Evolutionary conservation across 192 early-diverging fungal genomes (phyloP).

Genomic region (Pilaira anomala): DNA sequence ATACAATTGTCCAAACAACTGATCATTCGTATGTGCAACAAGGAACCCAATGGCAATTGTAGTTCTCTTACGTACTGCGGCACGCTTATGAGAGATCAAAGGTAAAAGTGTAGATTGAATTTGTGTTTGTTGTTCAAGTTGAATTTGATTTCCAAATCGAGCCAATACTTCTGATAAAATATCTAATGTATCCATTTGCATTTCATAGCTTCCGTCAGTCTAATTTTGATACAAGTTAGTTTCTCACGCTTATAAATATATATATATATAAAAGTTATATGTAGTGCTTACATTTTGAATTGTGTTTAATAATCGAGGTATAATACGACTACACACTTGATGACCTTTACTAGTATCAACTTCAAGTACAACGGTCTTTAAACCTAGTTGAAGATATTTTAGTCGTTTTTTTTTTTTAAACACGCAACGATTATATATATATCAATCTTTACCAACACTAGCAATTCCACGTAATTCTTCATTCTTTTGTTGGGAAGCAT

Average conservation of each 20-base stretch:
- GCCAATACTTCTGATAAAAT: slow-evolving; percentile 67
- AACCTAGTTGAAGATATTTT: slow-evolving; percentile 19
- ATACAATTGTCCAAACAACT: slow-evolving; percentile 67
- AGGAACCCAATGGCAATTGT: slow-evolving; percentile 64
- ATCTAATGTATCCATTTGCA: slow-evolving; percentile 71
- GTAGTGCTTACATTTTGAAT: slow-evolving; percentile 56
- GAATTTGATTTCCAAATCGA: slow-evolving; percentile 64
- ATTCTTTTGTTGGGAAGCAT: slow-evolving; percentile 52
- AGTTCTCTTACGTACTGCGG: slow-evolving; percentile 78
- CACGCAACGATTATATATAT: no score
- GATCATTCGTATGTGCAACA: slow-evolving; percentile 62
- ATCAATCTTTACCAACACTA: slow-evolving; percentile 71
- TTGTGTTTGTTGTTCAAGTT: slow-evolving; percentile 45
- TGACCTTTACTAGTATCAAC: slow-evolving; percentile 52
- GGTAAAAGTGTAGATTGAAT: slow-evolving; percentile 66
- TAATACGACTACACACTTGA: slow-evolving; percentile 58
- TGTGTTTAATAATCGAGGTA: slow-evolving; percentile 63
- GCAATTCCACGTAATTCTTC: slow-evolving; percentile 81
- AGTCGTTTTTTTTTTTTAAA: no score
- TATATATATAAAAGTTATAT: neutral
- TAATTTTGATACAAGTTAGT: slow-evolving; percentile 20
- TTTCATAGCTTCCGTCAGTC: slow-evolving; percentile 48
- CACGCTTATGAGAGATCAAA: slow-evolving; percentile 63
- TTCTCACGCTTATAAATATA: neutral
- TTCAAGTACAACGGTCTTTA: slow-evolving; percentile 77